Base-by-base conservation (phyloP, 441 rosid genomes). In the Adansonia rubrostipa region DNA sequence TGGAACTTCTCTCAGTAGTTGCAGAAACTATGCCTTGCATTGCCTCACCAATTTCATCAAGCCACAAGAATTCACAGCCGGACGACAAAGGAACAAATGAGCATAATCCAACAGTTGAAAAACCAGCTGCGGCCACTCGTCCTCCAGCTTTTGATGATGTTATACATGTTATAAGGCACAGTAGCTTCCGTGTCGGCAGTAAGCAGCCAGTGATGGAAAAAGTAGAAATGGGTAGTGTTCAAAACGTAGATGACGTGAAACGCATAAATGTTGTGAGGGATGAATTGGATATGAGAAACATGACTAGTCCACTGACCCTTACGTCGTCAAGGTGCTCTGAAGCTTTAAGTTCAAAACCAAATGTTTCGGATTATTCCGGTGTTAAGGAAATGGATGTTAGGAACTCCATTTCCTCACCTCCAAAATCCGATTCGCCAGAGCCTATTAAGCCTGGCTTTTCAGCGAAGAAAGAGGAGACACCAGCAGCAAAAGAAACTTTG, bases 91-190 rank as follows among this genome's bases (percentile, higher is more conserved):
- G 75, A 63, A 44, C 71, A 8, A 68, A 80, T 71, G 69, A 85
- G 77, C 87, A 80, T 75, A 88, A 76, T 76, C 73, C 85, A 74
- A 44, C 81, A n/a, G 54, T 51, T 57, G 94, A 89, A 75, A 86
- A 85, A 79, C 80, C 87, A 13, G 77, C 81, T 81, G 73, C 83
- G 54, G 77, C 88, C 17, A 87, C 89, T 76, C 81, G 71, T 77
- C 89, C 90, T 82, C 87, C 91, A 17, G 97, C 84, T 47, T 93
- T 90, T 74, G 96, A 92, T 64, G 95, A 93, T 74, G 87, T 92
- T 84, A 92, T 95, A 84, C 97, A 93, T 84, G 98, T 92, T 22
- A 89, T 93, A 77, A 84, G 92, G 68, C 99, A 90, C 86, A 89
- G 97, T 81, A 93, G 95, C 81, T 95, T 87, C 84, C 93, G 92